Evolutionary conservation across 78 protist species (phyloP).

Genomic region (Acrasis kona): DNA sequence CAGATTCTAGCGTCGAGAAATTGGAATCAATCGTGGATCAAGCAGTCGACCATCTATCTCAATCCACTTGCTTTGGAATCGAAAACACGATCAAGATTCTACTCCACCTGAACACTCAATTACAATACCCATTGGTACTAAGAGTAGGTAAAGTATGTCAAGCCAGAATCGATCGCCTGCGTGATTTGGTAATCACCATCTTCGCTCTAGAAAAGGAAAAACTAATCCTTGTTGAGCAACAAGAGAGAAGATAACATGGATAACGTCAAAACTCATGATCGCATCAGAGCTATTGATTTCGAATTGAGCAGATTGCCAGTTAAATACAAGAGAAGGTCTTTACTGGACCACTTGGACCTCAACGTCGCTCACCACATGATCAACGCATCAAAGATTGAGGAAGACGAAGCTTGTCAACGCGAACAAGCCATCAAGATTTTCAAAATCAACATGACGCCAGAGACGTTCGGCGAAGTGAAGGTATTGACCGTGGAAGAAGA

Average conservation of each 20-base stretch:
- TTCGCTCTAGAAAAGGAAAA: neutral
- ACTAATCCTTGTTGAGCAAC: neutral
- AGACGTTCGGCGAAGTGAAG: neutral
- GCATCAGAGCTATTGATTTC: too few relatives aligned
- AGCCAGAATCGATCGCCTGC: neutral
- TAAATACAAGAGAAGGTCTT: too few relatives aligned
- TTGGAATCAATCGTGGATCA: neutral
- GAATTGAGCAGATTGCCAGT: too few relatives aligned
- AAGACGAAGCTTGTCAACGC: neutral
- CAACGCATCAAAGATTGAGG: neutral
- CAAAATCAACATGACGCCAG: neutral
- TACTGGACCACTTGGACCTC: too few relatives aligned
- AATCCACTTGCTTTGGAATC: neutral
- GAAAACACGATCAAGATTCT: neutral
- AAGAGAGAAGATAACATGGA: neutral
- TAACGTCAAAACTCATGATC: too few relatives aligned
- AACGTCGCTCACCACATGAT: neutral
- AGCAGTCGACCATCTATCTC: too few relatives aligned
- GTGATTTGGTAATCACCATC: neutral
- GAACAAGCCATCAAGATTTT: neutral
- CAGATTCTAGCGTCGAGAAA: neutral
- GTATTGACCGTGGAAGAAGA: neutral
- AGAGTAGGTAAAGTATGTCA: neutral
- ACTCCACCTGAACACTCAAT: neutral
- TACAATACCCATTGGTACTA: neutral